Percentiles rank a stretch among this genome's conserved stretches.
Conservation (phyloP, 257 asterid species). For the Coffea canephora region DNA sequence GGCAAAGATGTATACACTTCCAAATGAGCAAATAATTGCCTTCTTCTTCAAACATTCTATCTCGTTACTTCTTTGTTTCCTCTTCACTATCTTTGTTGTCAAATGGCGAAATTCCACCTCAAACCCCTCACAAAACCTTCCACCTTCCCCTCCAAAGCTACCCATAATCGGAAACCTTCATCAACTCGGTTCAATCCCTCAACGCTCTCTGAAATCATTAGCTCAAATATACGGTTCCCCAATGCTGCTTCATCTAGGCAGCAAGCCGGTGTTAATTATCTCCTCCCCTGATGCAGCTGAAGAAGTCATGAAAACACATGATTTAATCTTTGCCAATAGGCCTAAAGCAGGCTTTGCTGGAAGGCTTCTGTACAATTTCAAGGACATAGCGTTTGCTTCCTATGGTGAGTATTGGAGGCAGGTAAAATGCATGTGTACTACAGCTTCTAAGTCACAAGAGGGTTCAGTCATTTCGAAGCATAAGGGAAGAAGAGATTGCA, state of each 20-base stretch:
- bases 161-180: too few species aligned
- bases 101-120: too few species aligned
- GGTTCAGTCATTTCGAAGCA: slow-evolving; percentile 1
- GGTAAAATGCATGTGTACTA: not conserved
- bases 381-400: not conserved
- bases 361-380: slow-evolving; percentile 4
- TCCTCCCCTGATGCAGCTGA: slow-evolving; percentile 21
- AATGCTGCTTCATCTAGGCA: slow-evolving; percentile 14
- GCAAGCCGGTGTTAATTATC: slow-evolving; percentile 17
- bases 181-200: too few species aligned
- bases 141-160: too few species aligned
- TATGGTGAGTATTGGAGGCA: slow-evolving; percentile 15
- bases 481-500: slow-evolving; percentile 7
- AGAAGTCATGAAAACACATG: not conserved
- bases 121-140: too few species aligned
- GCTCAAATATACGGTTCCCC: too few species aligned
- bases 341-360: not conserved
- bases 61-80: too few species aligned
- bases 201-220: too few species aligned
- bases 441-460: slow-evolving; percentile 9
- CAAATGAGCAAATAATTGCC: too few species aligned
- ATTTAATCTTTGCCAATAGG: not conserved
- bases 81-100: too few species aligned
- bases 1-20: too few species aligned
- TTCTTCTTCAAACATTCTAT: too few species aligned